Base-by-base conservation (phyloP, 768 basidiomycete species). In the Jaapia argillacea region DNA sequence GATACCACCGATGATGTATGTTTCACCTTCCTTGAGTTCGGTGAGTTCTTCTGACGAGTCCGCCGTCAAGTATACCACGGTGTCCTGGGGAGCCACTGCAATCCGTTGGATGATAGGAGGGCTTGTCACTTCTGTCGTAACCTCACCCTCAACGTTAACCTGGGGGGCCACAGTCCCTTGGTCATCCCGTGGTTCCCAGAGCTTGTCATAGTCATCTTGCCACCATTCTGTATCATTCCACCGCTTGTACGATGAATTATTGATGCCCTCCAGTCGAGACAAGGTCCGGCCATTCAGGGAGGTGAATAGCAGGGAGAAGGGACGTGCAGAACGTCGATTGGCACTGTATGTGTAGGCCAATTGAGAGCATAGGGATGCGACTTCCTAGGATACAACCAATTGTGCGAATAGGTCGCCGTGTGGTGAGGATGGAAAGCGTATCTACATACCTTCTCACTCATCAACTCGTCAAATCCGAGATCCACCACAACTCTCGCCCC, bases 1-100 rank as follows among this genome's bases (percentile, higher is more conserved):
- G 52, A 99, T 84, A 4, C 93, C 94, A 23, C 94, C 94, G 42
- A 99, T 92, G 52, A 99, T 79, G 58, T 98, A 98, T 5, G 81
- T 85, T 57, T 93, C 85, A 35, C 81, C 79, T 43, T 88, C 79
- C 43, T 71, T 78, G 43, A 99, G 74, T 53, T 86, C 82, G n/a
- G 70, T 65, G 35, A 99, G 65, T 62, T 93, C 89, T 40, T 93
- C 77, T 24, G 81, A 74, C 5, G 93, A 81, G 64, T 99, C 96
- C 2, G 93, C 96, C 5, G 96, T 96, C 41, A 99, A 77, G 61
- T 99, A 99, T 28, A 98, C 73, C 42, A 96, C 67, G 36, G 58
- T 76, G 24, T 43, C 38, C 2, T 25, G 31, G 18, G 24, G 4
- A 26, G 7, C 31, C 43, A 31, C 25, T 27, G 36, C 10, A 10